Base-by-base conservation (phyloP, 768 basidiomycete genomes). In the Lentinula sp. region DNA sequence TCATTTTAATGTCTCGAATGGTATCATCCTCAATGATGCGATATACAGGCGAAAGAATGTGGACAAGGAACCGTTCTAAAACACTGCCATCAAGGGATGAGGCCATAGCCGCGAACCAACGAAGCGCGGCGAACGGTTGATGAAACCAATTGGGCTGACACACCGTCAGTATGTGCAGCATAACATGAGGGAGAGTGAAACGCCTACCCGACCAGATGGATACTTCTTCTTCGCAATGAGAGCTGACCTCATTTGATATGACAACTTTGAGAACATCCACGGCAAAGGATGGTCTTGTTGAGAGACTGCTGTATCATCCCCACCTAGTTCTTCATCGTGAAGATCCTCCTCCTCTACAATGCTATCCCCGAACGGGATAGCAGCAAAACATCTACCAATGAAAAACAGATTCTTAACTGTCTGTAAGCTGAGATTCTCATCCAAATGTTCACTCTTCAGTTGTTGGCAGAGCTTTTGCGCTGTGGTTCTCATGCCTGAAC, bases 201-300 rank as follows among this genome's bases (percentile, higher is more conserved):
- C 11, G 70, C 82, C 57, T 68, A 87, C 88, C 52, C 70, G 69
- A 21, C 71, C 72, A 13, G 70, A 70, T 6, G 81, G 73, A 60
- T 78, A 80, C 65, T 83, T 89, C 31, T 87, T 77, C 53, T 90
- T 81, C 5, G 81, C 80, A 60, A 92, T 87, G 67, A 89, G 84
- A 4, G 88, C 87, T 5, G 88, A 87, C 37, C 85, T 84, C 9
- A 88, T 83, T 68, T 95, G 89, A 71, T 91, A 95, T 0, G 96
- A 98, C 18, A 98, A 76, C 68, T 91, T 91, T 23, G 94, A 95
- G 78, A 98, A 98, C 37, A 99, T 73, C 95, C 96, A 98, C 0
- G 91, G 84, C 2, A 98, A 76, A 0, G 87, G 88, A 65, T 88
- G 80, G 16, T 66, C 59, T 13, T 64, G 67, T 16, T 65, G 63